phyloP scores from a whole-genome alignment of 1,284 basidiomycete species.

The Macrocystidia cucumis region DNA sequence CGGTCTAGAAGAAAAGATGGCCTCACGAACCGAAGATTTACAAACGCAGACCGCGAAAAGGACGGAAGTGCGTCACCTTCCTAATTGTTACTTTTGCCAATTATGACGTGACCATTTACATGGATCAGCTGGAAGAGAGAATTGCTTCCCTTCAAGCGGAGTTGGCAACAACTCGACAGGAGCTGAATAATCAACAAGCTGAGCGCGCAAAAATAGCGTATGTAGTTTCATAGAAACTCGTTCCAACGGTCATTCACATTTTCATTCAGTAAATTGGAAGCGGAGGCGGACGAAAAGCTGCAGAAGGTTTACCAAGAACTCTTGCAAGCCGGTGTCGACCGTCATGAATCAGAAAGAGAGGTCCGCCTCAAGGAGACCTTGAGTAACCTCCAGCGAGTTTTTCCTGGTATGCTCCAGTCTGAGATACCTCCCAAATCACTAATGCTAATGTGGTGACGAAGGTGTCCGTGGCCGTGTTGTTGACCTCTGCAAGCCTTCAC shows the following conservation, averaged over 20 bases:
- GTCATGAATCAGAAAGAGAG: constrained; percentile 82
- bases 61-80: constrained; percentile 38
- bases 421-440: neutral
- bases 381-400: constrained; percentile 76
- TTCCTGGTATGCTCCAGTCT: constrained; percentile 67
- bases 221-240: constrained; percentile 16
- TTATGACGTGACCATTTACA: constrained; percentile 4
- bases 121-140: constrained; percentile 52
- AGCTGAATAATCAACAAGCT: constrained; percentile 68
- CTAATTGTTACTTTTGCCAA: neutral
- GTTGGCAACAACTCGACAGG: constrained; percentile 52
- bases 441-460: constrained; percentile 15
- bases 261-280: constrained; percentile 70
- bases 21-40: constrained; percentile 58
- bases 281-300: constrained; percentile 88
- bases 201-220: constrained; percentile 70
- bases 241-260: constrained; percentile 2
- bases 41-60: constrained; percentile 48
- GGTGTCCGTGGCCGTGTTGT: constrained; percentile 88
- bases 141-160: constrained; percentile 45
- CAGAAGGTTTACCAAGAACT: constrained; percentile 80
- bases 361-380: constrained; percentile 82
- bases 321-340: constrained; percentile 82
- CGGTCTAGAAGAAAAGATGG: constrained; percentile 54
- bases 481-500: constrained; percentile 90